These are phyloP conservation scores for Trypanosoma mega DNA, from an alignment of 208 protist genomes.

Conservation along the genomic window DNA sequence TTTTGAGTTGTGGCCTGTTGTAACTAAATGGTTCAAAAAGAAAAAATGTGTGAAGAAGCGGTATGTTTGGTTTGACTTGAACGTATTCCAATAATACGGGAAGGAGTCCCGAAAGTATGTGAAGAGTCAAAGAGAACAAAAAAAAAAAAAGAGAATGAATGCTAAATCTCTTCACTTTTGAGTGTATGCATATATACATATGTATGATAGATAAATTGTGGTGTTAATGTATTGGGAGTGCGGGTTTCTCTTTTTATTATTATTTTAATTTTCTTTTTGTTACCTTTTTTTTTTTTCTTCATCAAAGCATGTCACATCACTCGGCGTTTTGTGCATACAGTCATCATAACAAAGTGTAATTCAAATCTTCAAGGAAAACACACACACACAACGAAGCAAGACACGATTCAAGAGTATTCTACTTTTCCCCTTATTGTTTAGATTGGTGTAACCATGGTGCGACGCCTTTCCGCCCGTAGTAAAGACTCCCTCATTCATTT, in stretches of 20 bases:
- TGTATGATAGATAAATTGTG: not conserved
- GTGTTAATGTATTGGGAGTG: not conserved
- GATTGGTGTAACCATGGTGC: too few species aligned
- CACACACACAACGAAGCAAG: too few species aligned
- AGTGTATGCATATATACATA: not conserved
- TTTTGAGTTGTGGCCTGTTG: too few species aligned
- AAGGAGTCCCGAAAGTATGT: too few species aligned
- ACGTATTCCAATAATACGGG: too few species aligned
- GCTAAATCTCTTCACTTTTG: too few species aligned
- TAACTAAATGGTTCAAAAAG: too few species aligned
- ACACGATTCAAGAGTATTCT: too few species aligned
- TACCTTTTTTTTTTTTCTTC: not conserved
- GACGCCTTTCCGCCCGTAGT: not conserved
- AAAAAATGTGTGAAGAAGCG: too few species aligned
- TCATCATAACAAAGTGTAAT: too few species aligned
- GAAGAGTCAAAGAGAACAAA: not conserved
- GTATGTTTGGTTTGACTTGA: too few species aligned
- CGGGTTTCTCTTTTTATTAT: not conserved
- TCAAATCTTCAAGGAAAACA: not conserved
- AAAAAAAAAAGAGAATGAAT: not conserved
- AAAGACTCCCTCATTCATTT: not conserved
- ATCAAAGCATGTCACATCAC: not conserved
- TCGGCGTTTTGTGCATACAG: not conserved
- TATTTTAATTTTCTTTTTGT: not conserved
- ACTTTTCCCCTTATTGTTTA: too few species aligned